Percentiles rank a stretch among this genome's conserved stretches.
Conservation (phyloP, 2,329 filamentous ascomycete genomes). For the Tolypocladium album region DNA sequence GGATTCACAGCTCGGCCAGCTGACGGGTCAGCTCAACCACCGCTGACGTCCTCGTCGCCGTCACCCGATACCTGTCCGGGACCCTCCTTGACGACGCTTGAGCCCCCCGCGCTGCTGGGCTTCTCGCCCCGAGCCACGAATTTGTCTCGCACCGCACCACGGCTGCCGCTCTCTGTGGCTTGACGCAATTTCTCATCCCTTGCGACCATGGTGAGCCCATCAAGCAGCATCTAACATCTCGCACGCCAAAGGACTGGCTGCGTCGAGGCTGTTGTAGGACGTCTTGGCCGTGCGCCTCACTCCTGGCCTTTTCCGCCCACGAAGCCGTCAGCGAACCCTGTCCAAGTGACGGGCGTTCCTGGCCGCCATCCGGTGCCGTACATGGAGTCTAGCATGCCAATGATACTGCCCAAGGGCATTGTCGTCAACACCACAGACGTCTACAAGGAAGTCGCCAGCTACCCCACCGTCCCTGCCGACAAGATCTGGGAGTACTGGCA, state of each 20-base stretch:
- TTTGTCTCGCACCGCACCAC: background rate
- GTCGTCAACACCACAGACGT: slow-evolving; percentile 41
- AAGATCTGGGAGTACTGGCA: slow-evolving; percentile 47
- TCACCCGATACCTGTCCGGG: background rate
- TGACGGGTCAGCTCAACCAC: background rate
- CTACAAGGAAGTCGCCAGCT: slow-evolving; percentile 43
- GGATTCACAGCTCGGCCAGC: slow-evolving; percentile 4
- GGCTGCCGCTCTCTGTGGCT: background rate
- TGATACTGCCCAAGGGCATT: slow-evolving; percentile 46
- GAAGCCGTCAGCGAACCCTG: background rate
- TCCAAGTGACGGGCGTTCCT: background rate
- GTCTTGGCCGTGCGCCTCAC: background rate
- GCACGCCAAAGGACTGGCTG: slow-evolving; percentile 6
- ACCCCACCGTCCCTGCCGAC: slow-evolving; percentile 36
- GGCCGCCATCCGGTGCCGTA: background rate
- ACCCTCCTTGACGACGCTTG: background rate
- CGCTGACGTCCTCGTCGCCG: background rate
- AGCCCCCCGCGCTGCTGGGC: background rate
- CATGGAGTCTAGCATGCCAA: slow-evolving; percentile 26
- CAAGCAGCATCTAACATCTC: slow-evolving; percentile 8
- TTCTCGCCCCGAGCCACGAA: background rate
- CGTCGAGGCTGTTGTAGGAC: background rate
- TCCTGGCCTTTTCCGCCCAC: background rate
- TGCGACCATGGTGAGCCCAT: slow-evolving; percentile 13
- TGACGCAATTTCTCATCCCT: background rate